Base-by-base conservation (phyloP, 2,329 filamentous ascomycete genomes). In the Exophiala aquamarina region DNA sequence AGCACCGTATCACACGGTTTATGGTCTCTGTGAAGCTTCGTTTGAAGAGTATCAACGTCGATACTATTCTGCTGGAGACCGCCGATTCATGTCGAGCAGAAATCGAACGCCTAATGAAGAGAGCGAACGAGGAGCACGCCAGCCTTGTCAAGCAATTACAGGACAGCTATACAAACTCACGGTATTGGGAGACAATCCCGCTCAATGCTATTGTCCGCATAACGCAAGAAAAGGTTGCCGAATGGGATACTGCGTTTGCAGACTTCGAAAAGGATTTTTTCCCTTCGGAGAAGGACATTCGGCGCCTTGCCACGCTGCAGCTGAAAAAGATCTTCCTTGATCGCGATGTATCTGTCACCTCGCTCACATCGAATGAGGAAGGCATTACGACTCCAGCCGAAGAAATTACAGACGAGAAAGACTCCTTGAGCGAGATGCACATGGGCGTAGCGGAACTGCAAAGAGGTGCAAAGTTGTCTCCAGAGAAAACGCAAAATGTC, bases 171-270 rank as follows among this genome's bases (percentile, higher is more conserved):
- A 90, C 93, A 71, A 84, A 84, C 55, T 95, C 91, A 2, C 91
- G 89, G 63, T 97, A 97, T 64, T 98, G 95, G 72, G 93, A 98
- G 67, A 85, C 96, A 44, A 91, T 97, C 40, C 93, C 94, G 0
- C 78, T 98, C 54, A 98, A 97, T 59, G 79, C 86, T 47, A 87
- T 92, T 6, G 81, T 96, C 40, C 84, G 92, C 57, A 87, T 89
- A 46, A 93, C 95, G 75, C 84, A 97, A 55, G 91, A 96, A 63
- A 94, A 88, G 59, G 91, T 92, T 3, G 84, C 90, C 15, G 89
- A 91, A 55, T 98, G 93, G 93, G 94, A 98, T 62, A 83, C 86
- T 18, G 83, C 83, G 0, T 98, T 98, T 70, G 78, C 83, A 46
- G 87, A 93, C 44, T 97, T 98, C 50, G 94, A 98, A 64, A 82